Conservation (phyloP, 1,284 basidiomycete species). For the Cutaneotrichosporon curvatum region DNA sequence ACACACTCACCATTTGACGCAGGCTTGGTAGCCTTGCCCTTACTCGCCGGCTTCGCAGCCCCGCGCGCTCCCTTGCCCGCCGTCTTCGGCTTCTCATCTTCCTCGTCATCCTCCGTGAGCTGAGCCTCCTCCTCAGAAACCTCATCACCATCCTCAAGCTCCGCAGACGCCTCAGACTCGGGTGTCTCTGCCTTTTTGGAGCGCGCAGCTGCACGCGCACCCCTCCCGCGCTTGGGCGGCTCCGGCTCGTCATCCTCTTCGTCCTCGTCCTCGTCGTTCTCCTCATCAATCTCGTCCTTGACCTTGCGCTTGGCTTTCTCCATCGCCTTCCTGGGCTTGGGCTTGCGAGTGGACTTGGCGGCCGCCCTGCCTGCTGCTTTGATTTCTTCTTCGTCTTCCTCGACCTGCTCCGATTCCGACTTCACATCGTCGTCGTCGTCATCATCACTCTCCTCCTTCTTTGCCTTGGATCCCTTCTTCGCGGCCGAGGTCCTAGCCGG, state of each 20-base stretch:
- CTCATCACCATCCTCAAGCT: background rate
- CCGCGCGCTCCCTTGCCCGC: too few species aligned
- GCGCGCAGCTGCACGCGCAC: too few species aligned
- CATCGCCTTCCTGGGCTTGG: too few species aligned
- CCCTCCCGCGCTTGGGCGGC: conserved; percentile 1
- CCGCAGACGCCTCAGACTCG: background rate
- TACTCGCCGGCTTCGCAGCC: conserved; percentile 6
- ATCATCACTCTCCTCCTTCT: too few species aligned
- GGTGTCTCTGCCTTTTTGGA: too few species aligned
- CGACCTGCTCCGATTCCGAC: background rate
- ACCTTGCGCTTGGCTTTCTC: background rate
- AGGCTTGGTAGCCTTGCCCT: conserved; percentile 2
- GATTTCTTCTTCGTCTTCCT: background rate
- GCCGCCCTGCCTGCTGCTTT: too few species aligned
- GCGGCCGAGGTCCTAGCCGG: too few species aligned
- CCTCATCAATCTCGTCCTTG: background rate
- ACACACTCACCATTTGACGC: background rate
- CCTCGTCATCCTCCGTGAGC: background rate
- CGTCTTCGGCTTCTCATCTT: conserved; percentile 2
- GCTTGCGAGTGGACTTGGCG: too few species aligned
- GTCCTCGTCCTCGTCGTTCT: background rate
- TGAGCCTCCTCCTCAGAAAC: background rate
- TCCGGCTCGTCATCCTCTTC: conserved; percentile 13
- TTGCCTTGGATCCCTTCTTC: too few species aligned
- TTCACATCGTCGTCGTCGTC: background rate